Percentiles rank a stretch among this genome's conserved stretches.
phyloP scores from a whole-genome alignment of 305 asterid species.

The Solanum hybrid region DNA sequence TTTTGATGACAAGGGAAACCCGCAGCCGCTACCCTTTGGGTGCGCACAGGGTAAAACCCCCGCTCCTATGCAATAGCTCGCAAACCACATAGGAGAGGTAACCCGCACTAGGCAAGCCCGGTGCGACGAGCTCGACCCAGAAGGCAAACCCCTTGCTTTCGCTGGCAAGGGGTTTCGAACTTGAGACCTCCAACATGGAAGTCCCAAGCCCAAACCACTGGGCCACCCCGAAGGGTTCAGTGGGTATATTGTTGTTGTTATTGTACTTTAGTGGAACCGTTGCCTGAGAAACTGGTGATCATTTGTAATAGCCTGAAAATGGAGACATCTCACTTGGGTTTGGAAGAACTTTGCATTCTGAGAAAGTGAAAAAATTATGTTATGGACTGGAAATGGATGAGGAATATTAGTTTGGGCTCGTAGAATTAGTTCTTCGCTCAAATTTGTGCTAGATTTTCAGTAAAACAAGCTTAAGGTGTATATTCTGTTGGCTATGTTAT shows the following conservation, averaged over 20 bases:
- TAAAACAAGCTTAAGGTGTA: not conserved
- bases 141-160: too few relatives aligned
- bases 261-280: not conserved
- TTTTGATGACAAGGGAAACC: too few relatives aligned
- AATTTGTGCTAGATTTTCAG: not conserved
- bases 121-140: too few relatives aligned
- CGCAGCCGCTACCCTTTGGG: too few relatives aligned
- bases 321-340: not conserved
- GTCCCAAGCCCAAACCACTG: too few relatives aligned
- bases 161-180: too few relatives aligned
- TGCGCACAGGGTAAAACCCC: too few relatives aligned
- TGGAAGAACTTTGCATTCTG: not conserved
- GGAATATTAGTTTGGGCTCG: not conserved
- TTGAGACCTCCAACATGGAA: too few relatives aligned
- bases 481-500: not conserved
- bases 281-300: not conserved
- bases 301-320: not conserved
- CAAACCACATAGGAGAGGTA: too few relatives aligned
- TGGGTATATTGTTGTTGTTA: not conserved
- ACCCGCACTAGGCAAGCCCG: too few relatives aligned
- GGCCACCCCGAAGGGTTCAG: not conserved
- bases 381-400: not conserved
- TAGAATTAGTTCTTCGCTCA: not conserved
- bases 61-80: too few relatives aligned
- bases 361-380: not conserved